Conservation (phyloP, 805 yeast genomes). For the Priceomyces fermenticarens region DNA sequence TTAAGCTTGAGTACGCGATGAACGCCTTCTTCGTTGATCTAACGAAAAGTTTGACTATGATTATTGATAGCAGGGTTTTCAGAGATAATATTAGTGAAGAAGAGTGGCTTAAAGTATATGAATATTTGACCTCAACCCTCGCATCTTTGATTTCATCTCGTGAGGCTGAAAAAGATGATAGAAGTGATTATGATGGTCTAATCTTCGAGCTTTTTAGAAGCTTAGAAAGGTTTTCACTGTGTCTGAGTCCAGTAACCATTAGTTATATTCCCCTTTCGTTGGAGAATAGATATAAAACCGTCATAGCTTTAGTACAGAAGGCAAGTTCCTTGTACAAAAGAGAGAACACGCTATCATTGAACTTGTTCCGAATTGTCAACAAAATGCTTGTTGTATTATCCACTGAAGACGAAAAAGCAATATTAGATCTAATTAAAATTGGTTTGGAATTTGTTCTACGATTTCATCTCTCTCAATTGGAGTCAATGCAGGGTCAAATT, state of each 20-base stretch:
- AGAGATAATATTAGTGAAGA: conserved; percentile 27
- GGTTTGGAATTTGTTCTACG: conserved; percentile 35
- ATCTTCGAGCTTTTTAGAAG: conserved; percentile 17
- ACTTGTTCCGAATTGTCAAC: conserved; percentile 43
- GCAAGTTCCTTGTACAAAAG: conserved; percentile 15
- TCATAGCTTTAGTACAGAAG: conserved; percentile 16
- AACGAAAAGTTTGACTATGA: conserved; percentile 14
- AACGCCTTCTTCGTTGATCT: conserved; percentile 25
- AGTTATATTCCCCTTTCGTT: conserved; percentile 16
- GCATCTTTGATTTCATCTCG: conserved; percentile 9
- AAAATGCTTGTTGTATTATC: conserved; percentile 40
- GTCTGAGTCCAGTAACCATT: conserved; percentile 14
- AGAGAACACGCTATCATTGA: conserved; percentile 21
- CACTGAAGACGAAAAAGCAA: conserved; percentile 35
- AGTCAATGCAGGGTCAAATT: conserved; percentile 41
- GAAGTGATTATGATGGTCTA: conserved; percentile 14
- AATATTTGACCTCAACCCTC: conserved; percentile 16
- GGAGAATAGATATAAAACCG: conserved; percentile 14
- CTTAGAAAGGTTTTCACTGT: conserved; percentile 20
- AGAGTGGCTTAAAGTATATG: conserved; percentile 24
- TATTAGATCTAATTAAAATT: conserved; percentile 34
- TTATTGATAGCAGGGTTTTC: conserved; percentile 22
- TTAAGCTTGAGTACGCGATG: conserved; percentile 13
- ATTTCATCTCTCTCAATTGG: conserved; percentile 41
- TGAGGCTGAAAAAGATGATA: conserved; percentile 8